Evolutionary conservation across 1,284 basidiomycete species (phyloP), one percentile per base, ranked within the genome.

Genomic region (Tylopilus orsonianus): DNA sequence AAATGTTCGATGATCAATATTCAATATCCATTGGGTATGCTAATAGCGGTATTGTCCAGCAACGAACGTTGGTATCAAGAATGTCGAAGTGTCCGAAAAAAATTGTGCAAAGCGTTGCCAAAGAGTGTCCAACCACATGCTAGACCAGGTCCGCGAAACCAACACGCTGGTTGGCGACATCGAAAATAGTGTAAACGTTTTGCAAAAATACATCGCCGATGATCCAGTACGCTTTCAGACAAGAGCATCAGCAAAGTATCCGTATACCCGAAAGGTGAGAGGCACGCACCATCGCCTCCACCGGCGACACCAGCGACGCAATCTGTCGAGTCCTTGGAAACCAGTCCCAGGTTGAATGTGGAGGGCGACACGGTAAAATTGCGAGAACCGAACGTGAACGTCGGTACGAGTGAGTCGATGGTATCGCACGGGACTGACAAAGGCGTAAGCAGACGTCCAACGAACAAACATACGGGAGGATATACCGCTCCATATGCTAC

Each of bases 101-200:
- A 33, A 46, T 12, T 30, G 49, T 61, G 38, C 44, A 16, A 27
- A 22, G 13, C 20, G 18, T 2, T 13, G 13, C n/a, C n/a, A n/a
- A n/a, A n/a, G n/a, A n/a, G n/a, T n/a, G n/a, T n/a, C n/a, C n/a
- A n/a, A n/a, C n/a, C n/a, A n/a, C n/a, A n/a, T n/a, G 30, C 48
- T 34, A 65, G 16, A 35, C 52, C 43, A 68, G 62, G 42, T 65
- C 44, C 39, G 65, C 67, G n/a, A 65, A 65, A 39, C 65, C 64
- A 43, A 65, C 26, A 8, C 54, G 64, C 34, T 42, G 40, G 20
- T 57, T 55, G 38, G 18, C n/a, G 7, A 65, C 45, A 32, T 65
- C 64, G 20, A 67, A 67, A 24, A 66, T 51, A 3, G 49, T 56
- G 41, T 69, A 68, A 22, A 64, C 53, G 16, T 60, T 67, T 30